Conservation (phyloP, 192 early-diverging fungal species). For the Umbelopsis sp. region DNA sequence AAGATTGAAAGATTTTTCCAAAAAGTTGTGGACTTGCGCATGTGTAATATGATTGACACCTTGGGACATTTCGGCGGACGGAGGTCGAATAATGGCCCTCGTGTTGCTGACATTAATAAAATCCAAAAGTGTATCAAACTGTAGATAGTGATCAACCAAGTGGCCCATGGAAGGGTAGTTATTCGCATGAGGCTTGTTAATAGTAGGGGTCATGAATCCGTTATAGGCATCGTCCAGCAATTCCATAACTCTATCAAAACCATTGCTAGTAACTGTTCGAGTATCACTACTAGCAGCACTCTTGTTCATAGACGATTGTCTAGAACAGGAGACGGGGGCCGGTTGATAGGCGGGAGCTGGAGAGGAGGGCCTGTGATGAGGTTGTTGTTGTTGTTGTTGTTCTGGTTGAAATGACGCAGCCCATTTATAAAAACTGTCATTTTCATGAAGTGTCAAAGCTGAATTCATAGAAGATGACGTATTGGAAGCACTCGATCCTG, state of each 20-base stretch:
- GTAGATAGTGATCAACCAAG: conserved; percentile 12
- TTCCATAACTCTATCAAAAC: conserved; percentile 21
- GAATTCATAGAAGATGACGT: conserved; percentile 5
- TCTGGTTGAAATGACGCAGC: conserved; percentile 17
- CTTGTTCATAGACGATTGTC: conserved; percentile 8
- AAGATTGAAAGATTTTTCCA: conserved; percentile 23
- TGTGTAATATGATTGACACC: conserved; percentile 20
- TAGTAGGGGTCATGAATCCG: conserved; percentile 12
- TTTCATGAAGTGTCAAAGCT: neutral
- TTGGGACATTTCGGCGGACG: conserved; percentile 11
- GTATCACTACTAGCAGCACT: neutral
- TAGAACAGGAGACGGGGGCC: neutral
- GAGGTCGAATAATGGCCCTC: conserved; percentile 25
- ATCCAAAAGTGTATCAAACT: conserved; percentile 36
- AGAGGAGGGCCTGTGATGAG: neutral
- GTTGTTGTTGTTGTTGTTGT: neutral
- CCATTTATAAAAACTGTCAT: conserved; percentile 20
- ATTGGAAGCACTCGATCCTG: conserved; percentile 12
- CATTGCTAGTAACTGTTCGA: conserved; percentile 9
- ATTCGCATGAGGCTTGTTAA: neutral
- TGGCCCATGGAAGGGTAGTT: conserved; percentile 17
- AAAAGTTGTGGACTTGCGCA: conserved; percentile 16
- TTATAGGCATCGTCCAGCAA: conserved; percentile 21
- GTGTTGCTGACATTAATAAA: conserved; percentile 24
- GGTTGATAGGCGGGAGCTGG: conserved; percentile 11